Evolutionary conservation across 805 yeast genomes (phyloP).

Genomic region (Candida glaebosa): DNA sequence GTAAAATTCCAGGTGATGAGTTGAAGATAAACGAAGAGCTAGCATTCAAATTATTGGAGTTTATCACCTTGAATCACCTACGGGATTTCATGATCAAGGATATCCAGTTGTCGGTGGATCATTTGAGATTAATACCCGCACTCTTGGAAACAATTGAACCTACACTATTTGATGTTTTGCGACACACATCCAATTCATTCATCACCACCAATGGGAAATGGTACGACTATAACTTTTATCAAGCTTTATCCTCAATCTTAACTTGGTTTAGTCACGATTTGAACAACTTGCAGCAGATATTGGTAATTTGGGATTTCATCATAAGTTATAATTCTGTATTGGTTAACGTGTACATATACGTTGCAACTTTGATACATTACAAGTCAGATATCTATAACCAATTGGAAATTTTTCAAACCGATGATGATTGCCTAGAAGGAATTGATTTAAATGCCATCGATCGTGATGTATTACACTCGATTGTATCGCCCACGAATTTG

Average conservation of each 20-base stretch:
- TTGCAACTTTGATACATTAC: slow-evolving; percentile 46
- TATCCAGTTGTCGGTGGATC: slow-evolving; percentile 62
- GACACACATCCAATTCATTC: slow-evolving; percentile 33
- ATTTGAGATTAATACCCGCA: slow-evolving; percentile 63
- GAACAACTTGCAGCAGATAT: slow-evolving; percentile 45
- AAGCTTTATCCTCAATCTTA: slow-evolving; percentile 71
- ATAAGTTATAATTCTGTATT: slow-evolving; percentile 55
- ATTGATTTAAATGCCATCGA: slow-evolving; percentile 19
- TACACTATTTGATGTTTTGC: slow-evolving; percentile 35
- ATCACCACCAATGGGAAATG: slow-evolving; percentile 20
- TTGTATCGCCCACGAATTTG: slow-evolving; percentile 30
- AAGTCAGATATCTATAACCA: slow-evolving; percentile 40
- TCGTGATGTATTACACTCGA: slow-evolving; percentile 31
- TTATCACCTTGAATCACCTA: slow-evolving; percentile 56
- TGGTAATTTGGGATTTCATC: slow-evolving; percentile 66
- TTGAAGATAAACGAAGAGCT: slow-evolving; percentile 20
- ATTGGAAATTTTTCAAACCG: slow-evolving; percentile 11
- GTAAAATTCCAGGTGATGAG: slow-evolving; percentile 20
- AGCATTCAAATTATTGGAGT: slow-evolving; percentile 47
- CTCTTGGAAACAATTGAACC: slow-evolving; percentile 50
- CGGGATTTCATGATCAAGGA: slow-evolving; percentile 84
- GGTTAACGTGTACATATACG: slow-evolving; percentile 58
- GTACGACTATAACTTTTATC: slow-evolving; percentile 44
- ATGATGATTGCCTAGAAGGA: slow-evolving; percentile 7
- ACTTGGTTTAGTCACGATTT: slow-evolving; percentile 77